These are phyloP conservation scores for Macrophomina pseudophaseolina DNA, from an alignment of 2,329 filamentous ascomycete genomes.

Conservation along the genomic window DNA sequence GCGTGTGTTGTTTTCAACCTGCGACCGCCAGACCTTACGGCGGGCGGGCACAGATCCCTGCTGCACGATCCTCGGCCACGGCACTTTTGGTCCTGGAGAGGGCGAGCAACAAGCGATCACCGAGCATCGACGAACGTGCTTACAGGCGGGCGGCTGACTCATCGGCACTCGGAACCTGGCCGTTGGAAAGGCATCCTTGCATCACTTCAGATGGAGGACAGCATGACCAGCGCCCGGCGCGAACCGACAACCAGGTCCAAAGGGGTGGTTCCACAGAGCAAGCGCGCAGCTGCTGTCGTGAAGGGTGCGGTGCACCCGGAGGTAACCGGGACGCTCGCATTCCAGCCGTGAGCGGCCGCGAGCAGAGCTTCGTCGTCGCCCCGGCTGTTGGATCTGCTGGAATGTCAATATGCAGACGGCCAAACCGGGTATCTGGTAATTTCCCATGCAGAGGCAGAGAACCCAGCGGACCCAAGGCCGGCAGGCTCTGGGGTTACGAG, in stretches of 20 bases:
- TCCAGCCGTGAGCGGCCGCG: slow-evolving; percentile 7
- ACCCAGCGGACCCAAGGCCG: background rate
- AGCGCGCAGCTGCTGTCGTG: slow-evolving; percentile 16
- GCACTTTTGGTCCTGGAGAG: background rate
- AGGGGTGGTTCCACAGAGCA: slow-evolving; percentile 20
- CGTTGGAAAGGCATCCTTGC: slow-evolving; percentile 25
- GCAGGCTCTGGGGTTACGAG: background rate
- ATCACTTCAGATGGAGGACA: slow-evolving; percentile 21
- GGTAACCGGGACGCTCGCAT: slow-evolving; percentile 22
- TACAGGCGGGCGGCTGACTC: slow-evolving; percentile 11
- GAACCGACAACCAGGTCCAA: slow-evolving; percentile 27
- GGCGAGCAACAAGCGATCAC: slow-evolving; percentile 4
- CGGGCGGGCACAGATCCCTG: slow-evolving; percentile 7
- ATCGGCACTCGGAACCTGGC: slow-evolving; percentile 24
- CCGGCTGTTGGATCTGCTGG: slow-evolving; percentile 25
- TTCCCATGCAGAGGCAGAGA: slow-evolving; percentile 12
- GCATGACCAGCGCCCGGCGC: slow-evolving; percentile 20
- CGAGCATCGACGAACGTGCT: slow-evolving; percentile 18
- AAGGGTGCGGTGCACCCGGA: slow-evolving; percentile 12
- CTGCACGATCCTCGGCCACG: slow-evolving; percentile 11
- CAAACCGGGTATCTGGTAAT: slow-evolving; percentile 28
- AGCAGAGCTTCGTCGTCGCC: slow-evolving; percentile 12
- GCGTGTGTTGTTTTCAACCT: slow-evolving; percentile 8
- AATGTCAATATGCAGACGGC: slow-evolving; percentile 26
- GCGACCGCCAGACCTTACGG: slow-evolving; percentile 3